Evolutionary conservation across 2,329 filamentous ascomycete species (phyloP).

Genomic region (Ascochyta koolunga): DNA sequence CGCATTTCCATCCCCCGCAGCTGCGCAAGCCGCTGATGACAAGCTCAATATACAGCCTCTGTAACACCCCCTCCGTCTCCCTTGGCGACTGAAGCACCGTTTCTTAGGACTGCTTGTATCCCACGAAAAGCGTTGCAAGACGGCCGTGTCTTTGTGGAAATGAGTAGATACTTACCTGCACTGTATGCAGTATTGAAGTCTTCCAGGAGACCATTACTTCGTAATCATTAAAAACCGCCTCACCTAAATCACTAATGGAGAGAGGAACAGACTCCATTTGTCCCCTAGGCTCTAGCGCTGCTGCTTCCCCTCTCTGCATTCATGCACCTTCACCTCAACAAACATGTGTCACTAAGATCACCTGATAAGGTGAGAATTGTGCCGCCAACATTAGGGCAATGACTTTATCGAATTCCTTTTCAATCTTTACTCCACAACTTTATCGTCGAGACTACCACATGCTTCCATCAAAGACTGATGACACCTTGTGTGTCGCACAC

Average conservation of each 20-base stretch:
- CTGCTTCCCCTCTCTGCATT: background rate
- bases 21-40: background rate
- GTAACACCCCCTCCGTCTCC: no score
- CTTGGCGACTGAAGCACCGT: no score
- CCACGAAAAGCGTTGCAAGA: no score
- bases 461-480: conserved; percentile 21
- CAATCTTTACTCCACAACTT: background rate
- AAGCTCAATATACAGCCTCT: background rate
- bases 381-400: background rate
- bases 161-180: no score
- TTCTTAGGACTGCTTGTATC: no score
- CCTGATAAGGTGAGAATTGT: background rate
- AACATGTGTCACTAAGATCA: background rate
- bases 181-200: no score
- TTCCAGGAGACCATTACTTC: no score
- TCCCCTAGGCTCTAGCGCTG: no score
- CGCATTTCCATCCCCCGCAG: no score
- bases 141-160: no score
- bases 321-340: background rate
- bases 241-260: no score
- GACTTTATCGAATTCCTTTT: background rate
- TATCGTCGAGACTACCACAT: conserved; percentile 20
- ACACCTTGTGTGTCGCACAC: conserved; percentile 1
- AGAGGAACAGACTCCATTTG: background rate
- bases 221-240: no score